Conservation (phyloP, 2,329 filamentous ascomycete species). For the Aspergillus pseudonomiae region DNA sequence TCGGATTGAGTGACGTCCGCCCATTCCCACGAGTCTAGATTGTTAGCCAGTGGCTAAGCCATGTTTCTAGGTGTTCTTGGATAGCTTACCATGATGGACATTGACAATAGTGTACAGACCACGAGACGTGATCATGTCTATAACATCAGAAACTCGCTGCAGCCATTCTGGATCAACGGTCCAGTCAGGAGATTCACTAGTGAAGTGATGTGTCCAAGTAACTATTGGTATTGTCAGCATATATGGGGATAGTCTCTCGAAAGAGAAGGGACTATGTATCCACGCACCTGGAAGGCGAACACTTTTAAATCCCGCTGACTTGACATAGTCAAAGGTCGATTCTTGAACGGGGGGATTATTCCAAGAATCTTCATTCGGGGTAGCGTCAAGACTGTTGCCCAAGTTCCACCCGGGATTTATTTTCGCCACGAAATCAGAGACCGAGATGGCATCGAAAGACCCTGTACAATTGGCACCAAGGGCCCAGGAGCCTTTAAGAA, state of each 20-base stretch:
- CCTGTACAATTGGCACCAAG: constrained; percentile 40
- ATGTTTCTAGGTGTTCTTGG: not conserved
- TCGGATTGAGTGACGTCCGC: constrained; percentile 52
- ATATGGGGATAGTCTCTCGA: not conserved
- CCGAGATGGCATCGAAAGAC: constrained; percentile 51
- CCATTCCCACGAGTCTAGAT: constrained; percentile 58
- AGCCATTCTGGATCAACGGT: constrained; percentile 59
- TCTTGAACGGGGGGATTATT: constrained; percentile 57
- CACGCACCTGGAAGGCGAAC: constrained; percentile 54
- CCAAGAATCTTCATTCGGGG: constrained; percentile 61
- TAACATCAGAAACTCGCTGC: constrained; percentile 59
- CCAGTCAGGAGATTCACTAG: constrained; percentile 54
- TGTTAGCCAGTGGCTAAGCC: constrained; percentile 3
- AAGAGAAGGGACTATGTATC: not conserved
- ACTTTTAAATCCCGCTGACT: constrained; percentile 59
- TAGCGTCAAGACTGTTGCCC: constrained; percentile 62
- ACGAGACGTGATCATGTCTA: constrained; percentile 57
- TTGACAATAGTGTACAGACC: constrained; percentile 60
- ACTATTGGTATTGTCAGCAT: constrained; percentile 39
- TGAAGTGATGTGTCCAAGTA: constrained; percentile 62
- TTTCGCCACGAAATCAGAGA: constrained; percentile 50
- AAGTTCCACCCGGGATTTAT: constrained; percentile 64
- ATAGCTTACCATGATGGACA: constrained; percentile 54
- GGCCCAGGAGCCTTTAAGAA: constrained; percentile 15
- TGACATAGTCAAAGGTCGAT: constrained; percentile 56